Base-by-base conservation (phyloP, 306 rosid genomes). In the Oxytropis ochrocephala region DNA sequence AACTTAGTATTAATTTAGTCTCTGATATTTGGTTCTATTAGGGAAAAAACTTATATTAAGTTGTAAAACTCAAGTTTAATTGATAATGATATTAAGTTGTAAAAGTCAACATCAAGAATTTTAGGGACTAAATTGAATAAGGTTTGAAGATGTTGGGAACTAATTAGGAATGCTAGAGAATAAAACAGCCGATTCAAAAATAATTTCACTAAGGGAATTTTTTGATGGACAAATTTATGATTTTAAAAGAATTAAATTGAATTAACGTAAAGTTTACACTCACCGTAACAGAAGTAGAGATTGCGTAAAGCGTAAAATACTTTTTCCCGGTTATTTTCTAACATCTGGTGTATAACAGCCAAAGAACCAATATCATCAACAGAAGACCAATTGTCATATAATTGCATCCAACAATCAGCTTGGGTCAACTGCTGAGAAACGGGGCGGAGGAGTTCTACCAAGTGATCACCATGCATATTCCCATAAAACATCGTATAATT, bases 391-490 rank as follows among this genome's bases (percentile, higher is more conserved):
- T 85, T 73, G 50, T 86, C 92, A 71, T 91, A 81, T 30, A 91
- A 85, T 62, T 88, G 88, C 81, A 91, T 91, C 97, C 97, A 91
- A 80, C 97, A 91, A 81, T 91, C 97, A 65, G 95, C 97, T 78
- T 86, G 91, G 55, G 81, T 77, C 86, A 83, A 80, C 64, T 87
- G 85, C 49, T 80, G 89, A 69, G 76, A 94, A 60, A 73, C 75
- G 76, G 88, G 92, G 35, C 78, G 69, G 27, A 91, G 94, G 39
- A 87, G 83, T 72, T 86, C 97, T 46, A 89, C 83, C 75, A 91
- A 56, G 64, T 74, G 83, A 16, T 79, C 79, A 52, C 97, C 93
- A 33, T 75, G 86, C 83, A 91, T 70, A 80, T 89, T 85, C 61
- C 89, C 88, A 75, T 82, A 24, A 52, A 91, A 89, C 85, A 89